Conservation (phyloP, 1,139 yeast genomes). For the Taphrina sp. region DNA sequence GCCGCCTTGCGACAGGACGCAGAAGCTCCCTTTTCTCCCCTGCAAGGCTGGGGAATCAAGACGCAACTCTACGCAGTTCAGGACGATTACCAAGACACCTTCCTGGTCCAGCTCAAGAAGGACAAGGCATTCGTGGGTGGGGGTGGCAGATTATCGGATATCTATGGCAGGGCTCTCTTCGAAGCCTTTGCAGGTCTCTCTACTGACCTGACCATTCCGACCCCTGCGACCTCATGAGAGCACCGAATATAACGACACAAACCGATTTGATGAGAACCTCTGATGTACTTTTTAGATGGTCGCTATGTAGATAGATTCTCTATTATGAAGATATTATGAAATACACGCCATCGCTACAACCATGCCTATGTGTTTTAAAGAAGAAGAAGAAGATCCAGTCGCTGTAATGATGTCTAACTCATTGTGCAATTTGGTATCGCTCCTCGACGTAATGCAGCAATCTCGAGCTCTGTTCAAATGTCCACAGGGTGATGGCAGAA, state of each 20-base stretch:
- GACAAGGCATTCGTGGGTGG: constrained; percentile 76
- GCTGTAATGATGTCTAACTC: no score
- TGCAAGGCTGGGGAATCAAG: constrained; percentile 78
- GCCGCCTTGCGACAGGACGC: constrained; percentile 49
- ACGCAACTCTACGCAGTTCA: constrained; percentile 51
- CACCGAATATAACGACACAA: no score
- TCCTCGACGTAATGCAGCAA: constrained; percentile 5
- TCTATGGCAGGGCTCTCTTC: constrained; percentile 72
- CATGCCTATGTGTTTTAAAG: no score
- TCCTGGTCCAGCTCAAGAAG: constrained; percentile 54
- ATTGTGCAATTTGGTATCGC: no score
- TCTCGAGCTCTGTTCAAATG: constrained; percentile 52
- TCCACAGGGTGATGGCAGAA: constrained; percentile 61
- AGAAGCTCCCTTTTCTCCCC: constrained; percentile 82
- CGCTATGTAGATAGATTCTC: no score
- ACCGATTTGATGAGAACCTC: no score
- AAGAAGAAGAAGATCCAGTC: no score
- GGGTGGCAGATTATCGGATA: constrained; percentile 72
- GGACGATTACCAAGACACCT: constrained; percentile 61
- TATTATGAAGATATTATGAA: no score
- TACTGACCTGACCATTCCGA: no score
- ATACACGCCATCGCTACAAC: no score
- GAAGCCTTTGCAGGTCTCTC: constrained; percentile 87
- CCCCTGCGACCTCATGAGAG: no score
- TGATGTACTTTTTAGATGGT: no score